Percentiles rank a stretch among this genome's conserved stretches.
Conservation (phyloP, 805 yeast species). For the Kazachstania bromeliacearum region DNA sequence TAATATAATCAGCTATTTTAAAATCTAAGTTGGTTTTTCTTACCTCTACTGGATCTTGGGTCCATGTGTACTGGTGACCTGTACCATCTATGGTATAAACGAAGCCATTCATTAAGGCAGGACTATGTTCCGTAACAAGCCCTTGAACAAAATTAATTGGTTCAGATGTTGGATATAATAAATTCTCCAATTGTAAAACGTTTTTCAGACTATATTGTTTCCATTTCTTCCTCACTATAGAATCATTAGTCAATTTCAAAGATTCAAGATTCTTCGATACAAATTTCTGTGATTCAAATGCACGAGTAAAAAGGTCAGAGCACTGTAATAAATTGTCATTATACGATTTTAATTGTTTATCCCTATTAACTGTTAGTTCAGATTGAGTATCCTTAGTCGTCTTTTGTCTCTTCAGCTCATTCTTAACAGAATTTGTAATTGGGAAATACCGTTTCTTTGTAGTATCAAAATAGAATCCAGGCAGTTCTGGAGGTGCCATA, state of each 20-base stretch:
- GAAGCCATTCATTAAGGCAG: too few relatives aligned
- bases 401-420: slow-evolving; percentile 4
- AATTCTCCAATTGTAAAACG: too few relatives aligned
- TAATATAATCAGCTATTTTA: too few relatives aligned
- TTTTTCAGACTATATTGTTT: too few relatives aligned
- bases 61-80: too few relatives aligned
- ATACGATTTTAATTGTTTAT: not conserved
- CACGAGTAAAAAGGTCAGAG: not conserved
- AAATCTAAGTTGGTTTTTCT: too few relatives aligned
- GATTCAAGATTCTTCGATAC: not conserved
- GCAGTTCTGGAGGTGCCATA: slow-evolving; percentile 9
- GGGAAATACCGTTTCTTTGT: slow-evolving; percentile 21
- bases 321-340: not conserved
- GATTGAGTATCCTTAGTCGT: not conserved
- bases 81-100: too few relatives aligned
- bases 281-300: not conserved
- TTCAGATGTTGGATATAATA: too few relatives aligned
- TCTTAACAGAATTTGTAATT: slow-evolving; percentile 3
- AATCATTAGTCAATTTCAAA: not conserved
- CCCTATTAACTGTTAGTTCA: too few relatives aligned
- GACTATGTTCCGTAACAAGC: too few relatives aligned
- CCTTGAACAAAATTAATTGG: too few relatives aligned
- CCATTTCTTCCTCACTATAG: not conserved
- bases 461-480: slow-evolving; percentile 24
- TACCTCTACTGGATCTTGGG: too few relatives aligned